Evolutionary conservation across 73 alveolate species (phyloP), one percentile per base, ranked within the genome.

Genomic region (Paramecium sonneborni): DNA sequence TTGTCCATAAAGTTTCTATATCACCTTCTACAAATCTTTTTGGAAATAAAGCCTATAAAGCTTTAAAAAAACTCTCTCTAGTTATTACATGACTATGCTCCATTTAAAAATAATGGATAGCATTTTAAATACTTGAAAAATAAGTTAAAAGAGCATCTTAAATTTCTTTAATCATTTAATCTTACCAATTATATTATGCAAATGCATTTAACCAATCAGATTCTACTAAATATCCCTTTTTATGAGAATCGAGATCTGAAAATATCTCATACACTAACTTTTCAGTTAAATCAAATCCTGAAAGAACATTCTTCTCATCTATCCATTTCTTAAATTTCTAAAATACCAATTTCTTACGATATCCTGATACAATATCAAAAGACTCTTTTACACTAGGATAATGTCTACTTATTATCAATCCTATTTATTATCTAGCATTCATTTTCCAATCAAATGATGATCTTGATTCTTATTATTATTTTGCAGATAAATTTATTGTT

Each of bases 211-310:
- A 34, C 96, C 97, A 96, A 94, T 96, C 99, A 52, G 86, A 44
- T 56, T 95, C 95, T 6, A 98, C 92, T 38, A 96, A 58, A 72
- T 95, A 96, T 11, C 98, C 99, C 76, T 96, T 96, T 79, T 94
- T 96, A 82, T 96, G 98, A 11, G 98, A 93, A 69, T 96, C 99
- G 41, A 96, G 55, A 37, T 93, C 95, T 4, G 98, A 92, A 85
- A 96, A 96, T 21, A 96, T 95, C 56, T 92, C 90, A 62, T 94
- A 85, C 23, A 92, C 52, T 26, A 96, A 93, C 23, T 93, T 76
- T 35, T 92, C 90, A 11, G 99, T 96, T 62, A 96, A 70, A 72
- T 96, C 97, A 85, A 96, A 96, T 24, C 99, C 99, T 15, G 92
- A 70, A 15, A 96, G 95, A 10, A 95, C 97, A 43, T 95, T 92